phyloP scores from a whole-genome alignment of 1,284 basidiomycete species.

The Moesziomyces sp. region DNA sequence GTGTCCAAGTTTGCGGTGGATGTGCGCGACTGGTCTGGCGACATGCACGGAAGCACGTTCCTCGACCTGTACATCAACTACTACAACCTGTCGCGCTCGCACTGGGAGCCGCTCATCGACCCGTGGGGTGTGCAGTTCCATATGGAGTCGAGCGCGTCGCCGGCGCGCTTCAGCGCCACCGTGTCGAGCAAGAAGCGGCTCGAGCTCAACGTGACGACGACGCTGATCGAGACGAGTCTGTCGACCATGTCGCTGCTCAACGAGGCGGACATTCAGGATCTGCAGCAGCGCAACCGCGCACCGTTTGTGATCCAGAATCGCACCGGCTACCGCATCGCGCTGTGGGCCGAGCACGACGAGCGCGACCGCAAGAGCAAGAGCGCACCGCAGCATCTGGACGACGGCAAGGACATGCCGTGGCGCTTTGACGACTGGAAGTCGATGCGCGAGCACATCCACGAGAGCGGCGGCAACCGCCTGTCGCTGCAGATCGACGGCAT shows the following conservation, averaged over 20 bases:
- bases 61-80: constrained; percentile 85
- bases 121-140: constrained; percentile 88
- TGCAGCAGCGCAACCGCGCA: constrained; percentile 76
- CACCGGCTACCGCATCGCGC: constrained; percentile 76
- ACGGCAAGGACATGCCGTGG: constrained; percentile 89
- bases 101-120: constrained; percentile 99
- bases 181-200: constrained; percentile 84
- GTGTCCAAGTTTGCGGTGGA: constrained; percentile 85
- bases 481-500: constrained; percentile 80
- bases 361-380: constrained; percentile 62
- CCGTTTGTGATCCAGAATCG: constrained; percentile 93
- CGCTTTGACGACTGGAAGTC: constrained; percentile 96
- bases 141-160: constrained; percentile 66
- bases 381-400: constrained; percentile 69
- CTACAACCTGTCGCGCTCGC: constrained; percentile 96
- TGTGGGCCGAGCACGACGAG: constrained; percentile 72
- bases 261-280: constrained; percentile 71
- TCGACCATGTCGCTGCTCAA: constrained; percentile 79
- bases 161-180: constrained; percentile 73
- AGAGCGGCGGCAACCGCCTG: constrained; percentile 57
- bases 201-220: constrained; percentile 92
- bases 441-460: constrained; percentile 77
- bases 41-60: constrained; percentile 72
- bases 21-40: constrained; percentile 92
- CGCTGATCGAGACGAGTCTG: constrained; percentile 86